phyloP scores from a whole-genome alignment of 2,329 filamentous ascomycete genomes.

The Escovopsis weberi region DNA sequence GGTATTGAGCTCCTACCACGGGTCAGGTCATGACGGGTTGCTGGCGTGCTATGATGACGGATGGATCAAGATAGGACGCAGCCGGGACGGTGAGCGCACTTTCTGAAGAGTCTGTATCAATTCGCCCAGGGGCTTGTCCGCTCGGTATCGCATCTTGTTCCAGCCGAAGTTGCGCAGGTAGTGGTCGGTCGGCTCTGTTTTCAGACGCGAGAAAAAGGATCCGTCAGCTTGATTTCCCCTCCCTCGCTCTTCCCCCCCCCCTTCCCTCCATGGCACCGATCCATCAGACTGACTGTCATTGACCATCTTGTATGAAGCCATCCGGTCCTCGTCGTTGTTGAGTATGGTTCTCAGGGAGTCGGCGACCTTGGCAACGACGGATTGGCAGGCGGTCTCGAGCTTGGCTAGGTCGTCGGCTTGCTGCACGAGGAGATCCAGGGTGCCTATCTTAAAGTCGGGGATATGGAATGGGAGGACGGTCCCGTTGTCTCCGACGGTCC shows the following conservation, averaged over 20 bases:
- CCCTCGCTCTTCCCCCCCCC: no score
- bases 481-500: constrained; percentile 64
- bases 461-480: constrained; percentile 64
- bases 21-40: no score
- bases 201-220: constrained; percentile 15
- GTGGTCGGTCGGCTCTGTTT: constrained; percentile 79
- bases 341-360: constrained; percentile 74
- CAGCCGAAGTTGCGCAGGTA: constrained; percentile 82
- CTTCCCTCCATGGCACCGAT: neutral
- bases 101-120: constrained; percentile 81
- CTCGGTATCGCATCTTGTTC: constrained; percentile 96
- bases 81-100: constrained; percentile 28
- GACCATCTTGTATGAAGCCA: constrained; percentile 77
- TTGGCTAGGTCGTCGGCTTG: constrained; percentile 92
- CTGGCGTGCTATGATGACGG: no score
- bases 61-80: neutral
- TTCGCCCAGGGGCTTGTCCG: constrained; percentile 78
- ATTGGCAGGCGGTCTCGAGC: constrained; percentile 65
- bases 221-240: no score
- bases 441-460: constrained; percentile 95
- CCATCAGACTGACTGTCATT: constrained; percentile 61
- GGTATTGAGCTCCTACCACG: constrained; percentile 60
- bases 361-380: constrained; percentile 73
- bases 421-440: constrained; percentile 84
- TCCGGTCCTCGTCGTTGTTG: constrained; percentile 70